Base-by-base conservation (phyloP, 2,329 filamentous ascomycete species). In the Alternaria rosae region DNA sequence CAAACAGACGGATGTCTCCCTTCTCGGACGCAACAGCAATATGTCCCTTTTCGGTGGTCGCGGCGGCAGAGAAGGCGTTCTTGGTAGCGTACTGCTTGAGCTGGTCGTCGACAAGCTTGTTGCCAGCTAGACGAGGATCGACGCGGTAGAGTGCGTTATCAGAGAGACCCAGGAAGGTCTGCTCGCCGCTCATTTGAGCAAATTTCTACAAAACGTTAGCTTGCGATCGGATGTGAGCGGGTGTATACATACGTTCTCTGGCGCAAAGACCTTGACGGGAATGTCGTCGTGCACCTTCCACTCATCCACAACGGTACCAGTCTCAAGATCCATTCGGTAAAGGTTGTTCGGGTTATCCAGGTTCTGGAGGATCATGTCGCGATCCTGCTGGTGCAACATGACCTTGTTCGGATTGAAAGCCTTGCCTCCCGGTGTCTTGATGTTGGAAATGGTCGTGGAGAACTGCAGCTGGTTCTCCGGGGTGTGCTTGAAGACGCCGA, bases 281-380 rank as follows among this genome's bases (percentile, higher is more conserved):
- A 99, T 97, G 76, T 98, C 92, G 65, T 99, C 94, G 76, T 99
- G 94, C 13, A 99, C 87, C 72, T 97, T 97, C 95, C 95, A 99
- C 80, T 99, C 95, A 75, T 99, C 95, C 2, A 98, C 93, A 35
- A 99, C 92, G 82, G 97, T 98, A 69, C 95, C 95, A 71, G 96
- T 96, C 79, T 99, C 94, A 45, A 99, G 85, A 81, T 99, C 95
- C 95, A 99, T 98, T 47, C 92, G 92, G 79, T 94, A 99, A 1
- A 99, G 86, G 54, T 92, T 93, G 82, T 97, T 94, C 1, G 94
- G 92, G 68, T 98, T 91, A 54, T 89, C 82, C 25, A 79, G 85
- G 71, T 96, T 94, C 78, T 97, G 94, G 60, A 97, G 81, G 63
- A 97, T 92, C 87, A 97, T 90, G 75, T 96, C 93, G 47, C 89